These are phyloP conservation scores for Linnemannia schmuckeri DNA, from an alignment of 192 early-diverging fungal genomes.

Conservation along the genomic window DNA sequence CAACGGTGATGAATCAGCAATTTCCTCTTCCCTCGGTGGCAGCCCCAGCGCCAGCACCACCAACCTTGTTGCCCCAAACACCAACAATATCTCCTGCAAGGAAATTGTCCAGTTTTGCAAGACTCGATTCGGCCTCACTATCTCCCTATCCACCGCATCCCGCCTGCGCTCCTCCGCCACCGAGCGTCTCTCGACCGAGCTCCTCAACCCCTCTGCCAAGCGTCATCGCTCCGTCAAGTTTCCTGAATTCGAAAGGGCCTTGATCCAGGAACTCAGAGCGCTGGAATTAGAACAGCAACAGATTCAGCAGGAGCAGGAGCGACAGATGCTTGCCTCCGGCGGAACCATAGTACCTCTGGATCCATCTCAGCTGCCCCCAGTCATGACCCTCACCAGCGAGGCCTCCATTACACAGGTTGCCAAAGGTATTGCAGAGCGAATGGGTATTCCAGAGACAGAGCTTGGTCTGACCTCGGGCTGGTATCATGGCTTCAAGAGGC, in stretches of 20 bases:
- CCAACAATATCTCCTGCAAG: constrained; percentile 52
- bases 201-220: constrained; percentile 49
- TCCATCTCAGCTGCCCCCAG: constrained; percentile 30
- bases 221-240: constrained; percentile 57
- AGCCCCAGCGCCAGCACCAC: constrained; percentile 27
- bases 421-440: constrained; percentile 55
- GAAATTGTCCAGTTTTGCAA: constrained; percentile 57
- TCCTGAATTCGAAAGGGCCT: constrained; percentile 53
- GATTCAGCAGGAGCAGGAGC: constrained; percentile 51
- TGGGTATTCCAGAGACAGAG: constrained; percentile 46
- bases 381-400: constrained; percentile 52
- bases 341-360: background rate
- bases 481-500: constrained; percentile 56
- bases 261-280: constrained; percentile 53
- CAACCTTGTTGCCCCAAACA: constrained; percentile 5
- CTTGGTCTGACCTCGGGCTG: constrained; percentile 53
- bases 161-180: constrained; percentile 44
- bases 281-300: constrained; percentile 49
- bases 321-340: background rate
- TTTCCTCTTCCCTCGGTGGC: constrained; percentile 4
- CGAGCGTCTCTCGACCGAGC: constrained; percentile 51
- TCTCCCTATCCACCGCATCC: constrained; percentile 51
- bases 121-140: constrained; percentile 54
- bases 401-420: constrained; percentile 55
- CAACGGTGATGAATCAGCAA: constrained; percentile 32